These are phyloP conservation scores for Microcyclosporella mali DNA, from an alignment of 2,329 filamentous ascomycete species.

Conservation along the genomic window DNA sequence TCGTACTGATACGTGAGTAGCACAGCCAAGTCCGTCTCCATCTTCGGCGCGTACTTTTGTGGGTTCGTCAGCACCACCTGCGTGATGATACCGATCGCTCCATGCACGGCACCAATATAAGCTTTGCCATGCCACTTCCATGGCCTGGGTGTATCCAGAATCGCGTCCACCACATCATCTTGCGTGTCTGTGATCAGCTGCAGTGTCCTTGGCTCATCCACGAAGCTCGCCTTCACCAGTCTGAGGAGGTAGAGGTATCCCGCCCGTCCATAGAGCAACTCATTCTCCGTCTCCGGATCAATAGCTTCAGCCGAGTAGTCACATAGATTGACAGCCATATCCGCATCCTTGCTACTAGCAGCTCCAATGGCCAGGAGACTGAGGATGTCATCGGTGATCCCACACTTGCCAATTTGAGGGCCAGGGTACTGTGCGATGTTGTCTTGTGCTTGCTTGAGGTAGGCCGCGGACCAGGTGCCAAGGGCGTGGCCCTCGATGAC, in stretches of 20 bases:
- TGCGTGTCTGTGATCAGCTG: conserved; percentile 51
- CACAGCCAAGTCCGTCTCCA: conserved; percentile 49
- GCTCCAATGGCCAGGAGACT: conserved; percentile 45
- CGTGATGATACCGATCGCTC: conserved; percentile 63
- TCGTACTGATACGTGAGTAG: conserved; percentile 55
- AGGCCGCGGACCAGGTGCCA: conserved; percentile 46
- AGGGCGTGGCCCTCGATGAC: conserved; percentile 41
- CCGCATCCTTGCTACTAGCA: conserved; percentile 44
- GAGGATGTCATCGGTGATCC: conserved; percentile 47
- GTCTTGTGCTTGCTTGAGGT: conserved; percentile 45
- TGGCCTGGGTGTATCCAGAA: conserved; percentile 49
- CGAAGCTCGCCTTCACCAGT: conserved; percentile 54
- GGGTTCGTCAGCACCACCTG: conserved; percentile 59
- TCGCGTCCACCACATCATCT: conserved; percentile 52
- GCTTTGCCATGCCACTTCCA: conserved; percentile 61
- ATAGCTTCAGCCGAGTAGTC: conserved; percentile 45
- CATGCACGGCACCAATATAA: conserved; percentile 63
- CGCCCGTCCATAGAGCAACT: conserved; percentile 61
- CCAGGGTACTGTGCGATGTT: conserved; percentile 45
- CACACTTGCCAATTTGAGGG: conserved; percentile 42
- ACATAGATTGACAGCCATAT: conserved; percentile 46
- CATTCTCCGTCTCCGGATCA: conserved; percentile 48
- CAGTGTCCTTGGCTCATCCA: conserved; percentile 43
- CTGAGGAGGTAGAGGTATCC: conserved; percentile 64
- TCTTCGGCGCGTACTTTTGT: conserved; percentile 46